Base-by-base conservation (phyloP, 31 red algal species). In the Asparagopsis taxiformis region DNA sequence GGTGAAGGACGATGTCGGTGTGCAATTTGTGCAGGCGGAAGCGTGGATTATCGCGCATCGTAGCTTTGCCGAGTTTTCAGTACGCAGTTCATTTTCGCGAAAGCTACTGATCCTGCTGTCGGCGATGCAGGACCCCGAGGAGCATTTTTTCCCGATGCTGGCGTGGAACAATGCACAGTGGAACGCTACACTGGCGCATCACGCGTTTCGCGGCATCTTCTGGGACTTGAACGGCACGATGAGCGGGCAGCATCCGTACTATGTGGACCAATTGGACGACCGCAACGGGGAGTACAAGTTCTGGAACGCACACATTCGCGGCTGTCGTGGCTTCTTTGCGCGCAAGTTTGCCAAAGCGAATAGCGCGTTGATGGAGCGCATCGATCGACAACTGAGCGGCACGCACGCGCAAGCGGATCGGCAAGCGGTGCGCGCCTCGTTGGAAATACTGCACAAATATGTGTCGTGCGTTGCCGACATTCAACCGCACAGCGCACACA, bases 121-220 rank as follows among this genome's bases (percentile, higher is more conserved):
- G 19, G 49, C 64, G 25, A 75, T 73, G 68, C 69, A 75, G 51
- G 69, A 73, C 53, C 71, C 80, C 0, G 69, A 73, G 23, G 80
- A 85, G 49, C 80, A 85, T 31, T 85, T 64, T 48, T 85, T 85
- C 48, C 55, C 70, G 32, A 85, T 75, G 80, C 60, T 85, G 0
- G 70, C 71, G 48, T 75, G 69, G 61, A 68, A 72, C 41, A 15
- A 65, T 4, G 15, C 68, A 1, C 53, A 49, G 33, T 75, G 63
- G 9, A 67, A 72, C 69, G 19, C 15, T 39, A 58, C 62, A 31
- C 49, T 85, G 2, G 60, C 68, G 11, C 80, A 85, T 51, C 75
- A 79, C 31, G 69, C 80, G 43, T 55, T 85, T 30, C 80, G 80
- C 32, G 80, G 59, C 29, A 67, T 85, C 26, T 85, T 49, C 21